Evolutionary conservation across 352 stramenopile genomes (phyloP).

Genomic region (Blastocystis sp.): DNA sequence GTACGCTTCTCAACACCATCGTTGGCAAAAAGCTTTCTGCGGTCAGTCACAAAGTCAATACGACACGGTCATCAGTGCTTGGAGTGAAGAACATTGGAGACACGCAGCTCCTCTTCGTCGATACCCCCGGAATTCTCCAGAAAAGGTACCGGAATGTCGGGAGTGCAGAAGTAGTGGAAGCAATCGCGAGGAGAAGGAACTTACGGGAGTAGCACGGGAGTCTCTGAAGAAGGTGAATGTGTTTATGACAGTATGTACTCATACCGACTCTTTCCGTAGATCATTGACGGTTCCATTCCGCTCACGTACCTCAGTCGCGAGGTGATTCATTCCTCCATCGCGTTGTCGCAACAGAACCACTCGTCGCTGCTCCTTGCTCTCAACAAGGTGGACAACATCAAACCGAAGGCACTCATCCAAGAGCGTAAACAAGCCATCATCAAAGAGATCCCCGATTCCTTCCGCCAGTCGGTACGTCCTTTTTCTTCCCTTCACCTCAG

Average conservation of each 20-base stretch:
- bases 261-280: not conserved
- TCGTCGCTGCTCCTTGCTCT: not conserved
- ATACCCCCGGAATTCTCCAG: conserved; percentile 44
- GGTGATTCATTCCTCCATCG: conserved; percentile 25
- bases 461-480: not conserved
- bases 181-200: conserved; percentile 40
- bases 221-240: not conserved
- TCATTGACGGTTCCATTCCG: conserved; percentile 41
- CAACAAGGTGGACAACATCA: conserved; percentile 12
- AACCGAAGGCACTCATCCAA: not conserved
- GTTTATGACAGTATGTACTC: not conserved
- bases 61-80: conserved; percentile 12
- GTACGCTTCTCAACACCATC: conserved; percentile 21
- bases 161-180: conserved; percentile 4
- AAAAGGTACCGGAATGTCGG: not conserved
- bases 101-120: conserved; percentile 30
- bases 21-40: conserved; percentile 38
- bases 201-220: conserved; percentile 4
- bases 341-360: not conserved
- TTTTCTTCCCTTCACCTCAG: not conserved
- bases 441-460: not conserved
- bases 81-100: conserved; percentile 30
- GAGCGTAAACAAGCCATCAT: conserved; percentile 1
- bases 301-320: conserved; percentile 31
- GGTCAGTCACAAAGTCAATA: conserved; percentile 55